Base-by-base conservation (phyloP, 306 rosid species). In the Fragaria vesca region DNA sequence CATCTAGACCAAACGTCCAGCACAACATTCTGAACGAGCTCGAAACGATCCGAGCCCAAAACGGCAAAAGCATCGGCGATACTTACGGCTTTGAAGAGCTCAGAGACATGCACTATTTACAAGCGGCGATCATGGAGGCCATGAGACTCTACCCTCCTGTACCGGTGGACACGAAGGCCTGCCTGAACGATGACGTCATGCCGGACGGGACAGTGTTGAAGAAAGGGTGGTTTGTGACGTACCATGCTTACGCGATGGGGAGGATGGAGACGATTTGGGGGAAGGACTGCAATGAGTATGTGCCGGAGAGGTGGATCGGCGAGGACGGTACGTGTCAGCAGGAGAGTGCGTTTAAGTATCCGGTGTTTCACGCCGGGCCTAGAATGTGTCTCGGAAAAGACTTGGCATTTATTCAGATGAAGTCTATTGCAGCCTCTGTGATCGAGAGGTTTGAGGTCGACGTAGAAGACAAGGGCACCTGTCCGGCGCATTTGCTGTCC, bases 261-360 rank as follows among this genome's bases (percentile, higher is more conserved):
- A 85, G 98, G 42, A 88, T 86, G 90, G 95, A 88, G 86, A 83
- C 54, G 43, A 66, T 93, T 5, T 89, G 98, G 98, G 97, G 98
- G 4, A 50, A 87, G 28, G 84, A 86, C 3, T 85, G 77, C 12
- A 1, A 3, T 0, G 93, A 85, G 13, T 93, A 57, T 67, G 50
- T 43, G 42, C 94, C 96, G 0, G 96, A 93, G 9, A 83, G 94
- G 78, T 93, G 97, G 97, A 15, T 93, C 3, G 88, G 81, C 5
- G 83, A 91, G 9, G 84, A 86, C 12, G 93, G 94, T 0, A 38
- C 72, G 0, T 93, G 12, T 34, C 69, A 73, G 70, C 55, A 17
- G 0, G 93, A 90, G 78, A 90, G 80, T 42, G 86, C 85, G 55
- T 93, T 86, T 61, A 69, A 85, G 69, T 89, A 11, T 50, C 92